These are phyloP conservation scores for Macrocybe gigantea DNA, from an alignment of 768 basidiomycete species.

Conservation along the genomic window DNA sequence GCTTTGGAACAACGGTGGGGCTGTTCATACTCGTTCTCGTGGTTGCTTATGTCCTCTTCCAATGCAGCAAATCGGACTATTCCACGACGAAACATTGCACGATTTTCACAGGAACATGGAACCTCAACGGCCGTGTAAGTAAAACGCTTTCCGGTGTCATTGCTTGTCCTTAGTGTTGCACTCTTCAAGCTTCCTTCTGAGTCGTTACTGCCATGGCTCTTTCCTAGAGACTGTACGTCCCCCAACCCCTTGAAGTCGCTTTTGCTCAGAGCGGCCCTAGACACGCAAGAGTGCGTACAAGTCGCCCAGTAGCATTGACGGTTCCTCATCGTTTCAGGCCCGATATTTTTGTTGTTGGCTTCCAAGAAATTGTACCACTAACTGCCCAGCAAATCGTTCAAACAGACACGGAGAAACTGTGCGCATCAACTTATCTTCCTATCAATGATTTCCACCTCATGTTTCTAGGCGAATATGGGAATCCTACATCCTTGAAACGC, in stretches of 20 bases:
- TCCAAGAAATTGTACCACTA: conserved; percentile 96
- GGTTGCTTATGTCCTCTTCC: conserved; percentile 1
- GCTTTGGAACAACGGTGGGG: conserved; percentile 64
- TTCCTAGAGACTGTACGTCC: conserved; percentile 69
- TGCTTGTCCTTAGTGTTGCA: background rate
- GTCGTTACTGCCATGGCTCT: conserved; percentile 85
- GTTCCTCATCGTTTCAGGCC: conserved; percentile 42
- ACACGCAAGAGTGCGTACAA: background rate
- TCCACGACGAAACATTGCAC: conserved; percentile 67
- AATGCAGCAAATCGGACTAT: conserved; percentile 69
- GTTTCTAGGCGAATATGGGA: conserved; percentile 81
- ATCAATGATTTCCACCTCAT: background rate
- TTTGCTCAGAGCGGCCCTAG: conserved; percentile 5
- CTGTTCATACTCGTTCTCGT: background rate
- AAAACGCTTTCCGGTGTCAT: conserved; percentile 1
- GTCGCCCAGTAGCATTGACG: background rate
- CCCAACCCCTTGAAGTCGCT: conserved; percentile 10
- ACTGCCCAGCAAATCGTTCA: conserved; percentile 98
- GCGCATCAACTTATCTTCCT: conserved; percentile 7
- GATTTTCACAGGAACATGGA: conserved; percentile 92
- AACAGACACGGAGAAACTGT: conserved; percentile 91
- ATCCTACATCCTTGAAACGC: conserved; percentile 67
- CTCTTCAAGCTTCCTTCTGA: conserved; percentile 61
- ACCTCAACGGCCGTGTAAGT: conserved; percentile 83
- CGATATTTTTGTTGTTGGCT: conserved; percentile 86